These are phyloP conservation scores for Pezicula radicicola DNA, from an alignment of 2,329 filamentous ascomycete species.

Conservation along the genomic window DNA sequence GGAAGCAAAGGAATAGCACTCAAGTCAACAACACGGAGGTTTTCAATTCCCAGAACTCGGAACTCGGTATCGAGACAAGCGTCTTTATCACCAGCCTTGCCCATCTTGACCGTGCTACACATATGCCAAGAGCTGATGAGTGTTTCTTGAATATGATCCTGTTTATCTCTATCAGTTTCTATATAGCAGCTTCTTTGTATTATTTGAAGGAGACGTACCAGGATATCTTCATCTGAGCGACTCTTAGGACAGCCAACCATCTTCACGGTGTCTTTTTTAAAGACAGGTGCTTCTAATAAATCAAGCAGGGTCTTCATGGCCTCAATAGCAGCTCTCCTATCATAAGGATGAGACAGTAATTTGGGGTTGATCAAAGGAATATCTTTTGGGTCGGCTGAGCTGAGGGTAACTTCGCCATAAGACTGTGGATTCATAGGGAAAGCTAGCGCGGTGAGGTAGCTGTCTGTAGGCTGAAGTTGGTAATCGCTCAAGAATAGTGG, in stretches of 20 bases:
- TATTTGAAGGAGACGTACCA: constrained; percentile 10
- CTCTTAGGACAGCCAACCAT: constrained; percentile 40
- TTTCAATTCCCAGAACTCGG: constrained; percentile 43
- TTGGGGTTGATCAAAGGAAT: constrained; percentile 51
- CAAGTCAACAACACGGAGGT: constrained; percentile 48
- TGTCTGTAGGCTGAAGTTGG: constrained; percentile 27
- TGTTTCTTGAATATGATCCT: constrained; percentile 40
- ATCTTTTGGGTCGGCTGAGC: constrained; percentile 46
- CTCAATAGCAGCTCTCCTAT: constrained; percentile 47
- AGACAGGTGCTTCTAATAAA: constrained; percentile 39
- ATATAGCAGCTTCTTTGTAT: neutral
- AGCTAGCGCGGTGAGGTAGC: constrained; percentile 40
- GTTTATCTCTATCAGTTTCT: neutral
- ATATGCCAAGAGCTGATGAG: constrained; percentile 50
- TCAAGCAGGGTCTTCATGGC: constrained; percentile 39
- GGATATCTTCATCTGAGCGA: constrained; percentile 51
- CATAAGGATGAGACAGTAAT: constrained; percentile 51
- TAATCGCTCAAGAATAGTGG: constrained; percentile 34
- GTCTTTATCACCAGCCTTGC: constrained; percentile 35
- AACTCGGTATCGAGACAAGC: constrained; percentile 49
- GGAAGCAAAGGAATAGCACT: constrained; percentile 48
- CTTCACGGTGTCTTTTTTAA: constrained; percentile 39
- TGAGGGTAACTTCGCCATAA: constrained; percentile 48
- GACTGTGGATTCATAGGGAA: constrained; percentile 53
- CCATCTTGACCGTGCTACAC: constrained; percentile 57